These are phyloP conservation scores for Escallonia herrerae DNA, from an alignment of 129 eudicot species.

Conservation along the genomic window DNA sequence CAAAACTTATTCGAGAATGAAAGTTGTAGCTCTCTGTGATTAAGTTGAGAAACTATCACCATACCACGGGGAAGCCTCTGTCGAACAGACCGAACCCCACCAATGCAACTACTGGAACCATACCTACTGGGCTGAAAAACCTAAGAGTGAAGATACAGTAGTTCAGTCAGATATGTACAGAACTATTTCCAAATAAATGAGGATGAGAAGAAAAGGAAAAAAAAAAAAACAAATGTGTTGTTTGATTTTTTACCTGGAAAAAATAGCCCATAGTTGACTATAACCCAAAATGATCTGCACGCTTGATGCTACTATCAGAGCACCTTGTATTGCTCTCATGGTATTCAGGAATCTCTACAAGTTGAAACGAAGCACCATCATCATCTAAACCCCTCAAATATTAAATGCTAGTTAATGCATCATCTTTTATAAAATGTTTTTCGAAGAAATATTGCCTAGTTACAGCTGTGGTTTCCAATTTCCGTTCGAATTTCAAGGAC, in stretches of 20 bases:
- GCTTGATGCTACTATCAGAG: conserved; percentile 82
- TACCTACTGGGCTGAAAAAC: conserved; percentile 98
- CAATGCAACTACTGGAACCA: conserved; percentile 98
- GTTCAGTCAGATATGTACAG: not conserved
- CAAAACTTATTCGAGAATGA: not conserved
- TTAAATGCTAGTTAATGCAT: no score
- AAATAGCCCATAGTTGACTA: conserved; percentile 98
- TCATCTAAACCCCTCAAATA: no score
- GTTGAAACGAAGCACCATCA: not conserved
- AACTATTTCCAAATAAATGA: no score
- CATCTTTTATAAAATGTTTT: no score
- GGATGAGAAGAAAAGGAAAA: no score
- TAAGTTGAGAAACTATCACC: conserved; percentile 12
- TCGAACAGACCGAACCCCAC: conserved; percentile 92
- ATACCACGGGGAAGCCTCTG: conserved; percentile 86
- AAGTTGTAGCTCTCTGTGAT: not conserved
- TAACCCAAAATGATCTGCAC: conserved; percentile 87
- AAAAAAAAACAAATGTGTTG: not conserved
- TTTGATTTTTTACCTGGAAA: conserved; percentile 56
- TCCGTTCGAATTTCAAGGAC: no score
- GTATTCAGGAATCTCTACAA: conserved; percentile 91
- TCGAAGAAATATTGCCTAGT: no score
- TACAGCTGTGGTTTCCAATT: no score
- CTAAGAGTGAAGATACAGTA: conserved; percentile 22
- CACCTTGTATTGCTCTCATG: conserved; percentile 99